Percentiles rank a stretch among this genome's conserved stretches.
Conservation (phyloP, 176 grass and related monocot species). For the Avena atlantica region DNA sequence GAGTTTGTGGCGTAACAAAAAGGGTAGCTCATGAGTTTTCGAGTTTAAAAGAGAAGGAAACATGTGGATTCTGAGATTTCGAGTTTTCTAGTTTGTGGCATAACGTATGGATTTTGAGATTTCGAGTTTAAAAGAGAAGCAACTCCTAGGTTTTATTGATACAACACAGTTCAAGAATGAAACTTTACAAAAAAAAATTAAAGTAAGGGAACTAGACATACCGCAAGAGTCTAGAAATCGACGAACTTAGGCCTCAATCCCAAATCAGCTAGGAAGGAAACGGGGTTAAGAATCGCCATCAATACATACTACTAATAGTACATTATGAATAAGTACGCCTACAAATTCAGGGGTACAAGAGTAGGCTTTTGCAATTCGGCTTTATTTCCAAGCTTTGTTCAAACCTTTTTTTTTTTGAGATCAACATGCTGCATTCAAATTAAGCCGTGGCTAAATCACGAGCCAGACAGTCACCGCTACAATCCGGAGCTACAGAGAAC, state of each 20-base stretch:
- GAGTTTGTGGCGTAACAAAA: neutral
- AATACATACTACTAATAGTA: neutral
- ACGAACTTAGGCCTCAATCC: neutral
- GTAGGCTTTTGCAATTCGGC: too few relatives aligned
- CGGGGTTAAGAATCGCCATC: neutral
- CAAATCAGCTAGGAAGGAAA: slow-evolving; percentile 16
- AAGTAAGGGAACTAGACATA: neutral
- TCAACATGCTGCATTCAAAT: too few relatives aligned
- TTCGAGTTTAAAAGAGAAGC: too few relatives aligned
- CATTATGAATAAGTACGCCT: too few relatives aligned
- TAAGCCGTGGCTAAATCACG: too few relatives aligned
- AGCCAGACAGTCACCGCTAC: too few relatives aligned
- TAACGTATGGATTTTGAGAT: neutral
- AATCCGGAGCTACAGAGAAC: too few relatives aligned
- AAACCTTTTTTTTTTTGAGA: too few relatives aligned
- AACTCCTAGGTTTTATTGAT: neutral
- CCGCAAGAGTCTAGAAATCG: neutral
- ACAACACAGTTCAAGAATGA: neutral
- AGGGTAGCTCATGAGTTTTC: neutral
- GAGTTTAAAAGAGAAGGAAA: too few relatives aligned
- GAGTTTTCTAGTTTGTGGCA: neutral
- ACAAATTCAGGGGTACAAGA: neutral
- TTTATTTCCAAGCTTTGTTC: too few relatives aligned
- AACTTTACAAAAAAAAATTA: neutral
- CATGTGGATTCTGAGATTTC: neutral